Evolutionary conservation across 164 flowering plant species (phyloP).

Genomic region (Tinospora cordifolia): DNA sequence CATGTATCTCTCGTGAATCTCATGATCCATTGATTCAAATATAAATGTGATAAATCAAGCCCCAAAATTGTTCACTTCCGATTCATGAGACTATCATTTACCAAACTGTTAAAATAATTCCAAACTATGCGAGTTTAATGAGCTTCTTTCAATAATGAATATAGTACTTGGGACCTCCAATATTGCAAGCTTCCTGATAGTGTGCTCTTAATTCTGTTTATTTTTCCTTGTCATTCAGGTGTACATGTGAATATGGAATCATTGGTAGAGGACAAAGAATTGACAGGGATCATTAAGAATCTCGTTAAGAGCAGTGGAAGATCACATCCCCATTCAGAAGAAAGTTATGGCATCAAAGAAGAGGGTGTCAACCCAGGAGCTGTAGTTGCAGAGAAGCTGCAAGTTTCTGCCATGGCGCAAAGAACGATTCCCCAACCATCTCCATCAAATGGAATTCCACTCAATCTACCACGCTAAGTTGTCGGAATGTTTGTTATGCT

Average conservation of each 20-base stretch:
- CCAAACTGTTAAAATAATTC: too few species aligned
- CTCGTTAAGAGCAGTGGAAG: constrained; percentile 69
- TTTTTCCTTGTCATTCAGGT: constrained; percentile 37
- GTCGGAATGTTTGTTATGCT: neutral
- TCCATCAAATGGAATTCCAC: constrained; percentile 18
- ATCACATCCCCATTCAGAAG: constrained; percentile 38
- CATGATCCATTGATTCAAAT: too few species aligned
- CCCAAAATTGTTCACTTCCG: too few species aligned
- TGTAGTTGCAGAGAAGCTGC: constrained; percentile 18
- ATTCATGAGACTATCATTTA: too few species aligned
- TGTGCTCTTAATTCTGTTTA: neutral
- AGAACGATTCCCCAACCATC: constrained; percentile 15
- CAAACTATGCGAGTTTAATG: too few species aligned
- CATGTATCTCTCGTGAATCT: too few species aligned
- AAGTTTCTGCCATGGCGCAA: constrained; percentile 12
- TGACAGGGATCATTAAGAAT: constrained; percentile 40
- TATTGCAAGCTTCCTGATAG: neutral
- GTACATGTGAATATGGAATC: constrained; percentile 77
- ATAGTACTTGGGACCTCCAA: neutral
- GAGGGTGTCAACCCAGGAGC: constrained; percentile 8
- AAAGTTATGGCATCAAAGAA: constrained; percentile 2
- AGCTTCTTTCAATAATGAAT: neutral
- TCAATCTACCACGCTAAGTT: neutral
- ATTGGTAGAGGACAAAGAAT: constrained; percentile 55
- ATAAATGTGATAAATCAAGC: too few species aligned